phyloP scores from a whole-genome alignment of 305 asterid species.

The Solanum hybrid region DNA sequence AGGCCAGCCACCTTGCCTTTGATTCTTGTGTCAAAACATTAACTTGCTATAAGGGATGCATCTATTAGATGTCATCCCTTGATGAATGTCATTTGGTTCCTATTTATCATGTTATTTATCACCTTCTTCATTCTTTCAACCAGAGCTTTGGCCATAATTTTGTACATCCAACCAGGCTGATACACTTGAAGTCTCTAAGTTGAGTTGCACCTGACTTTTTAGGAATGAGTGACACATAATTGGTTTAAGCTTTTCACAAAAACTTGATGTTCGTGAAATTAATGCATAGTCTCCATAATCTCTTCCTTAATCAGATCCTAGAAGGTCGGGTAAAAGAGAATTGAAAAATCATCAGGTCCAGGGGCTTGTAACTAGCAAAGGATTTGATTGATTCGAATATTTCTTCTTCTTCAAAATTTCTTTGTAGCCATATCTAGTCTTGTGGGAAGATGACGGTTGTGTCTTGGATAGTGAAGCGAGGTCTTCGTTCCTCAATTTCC shows the following conservation, averaged over 20 bases:
- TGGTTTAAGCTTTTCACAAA: background rate
- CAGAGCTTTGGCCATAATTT: background rate
- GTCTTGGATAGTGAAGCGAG: background rate
- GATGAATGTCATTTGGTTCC: background rate
- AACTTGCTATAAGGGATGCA: background rate
- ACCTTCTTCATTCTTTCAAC: background rate
- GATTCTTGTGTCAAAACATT: too few relatives aligned
- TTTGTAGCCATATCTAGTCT: background rate
- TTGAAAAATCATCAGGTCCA: background rate
- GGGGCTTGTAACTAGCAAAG: background rate
- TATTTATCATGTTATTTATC: background rate
- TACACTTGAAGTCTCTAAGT: background rate
- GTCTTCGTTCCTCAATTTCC: background rate
- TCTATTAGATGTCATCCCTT: background rate
- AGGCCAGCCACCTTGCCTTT: too few relatives aligned
- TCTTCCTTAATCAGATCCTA: background rate
- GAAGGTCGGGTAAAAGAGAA: background rate
- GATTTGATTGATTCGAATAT: background rate
- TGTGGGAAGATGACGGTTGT: background rate
- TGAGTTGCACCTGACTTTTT: background rate
- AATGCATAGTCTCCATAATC: background rate
- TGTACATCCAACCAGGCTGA: background rate
- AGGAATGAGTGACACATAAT: background rate
- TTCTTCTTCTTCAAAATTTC: background rate
- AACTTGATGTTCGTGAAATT: background rate